Conservation (phyloP, 495 filamentous ascomycete genomes). For the Tuber microsphaerosporum region DNA sequence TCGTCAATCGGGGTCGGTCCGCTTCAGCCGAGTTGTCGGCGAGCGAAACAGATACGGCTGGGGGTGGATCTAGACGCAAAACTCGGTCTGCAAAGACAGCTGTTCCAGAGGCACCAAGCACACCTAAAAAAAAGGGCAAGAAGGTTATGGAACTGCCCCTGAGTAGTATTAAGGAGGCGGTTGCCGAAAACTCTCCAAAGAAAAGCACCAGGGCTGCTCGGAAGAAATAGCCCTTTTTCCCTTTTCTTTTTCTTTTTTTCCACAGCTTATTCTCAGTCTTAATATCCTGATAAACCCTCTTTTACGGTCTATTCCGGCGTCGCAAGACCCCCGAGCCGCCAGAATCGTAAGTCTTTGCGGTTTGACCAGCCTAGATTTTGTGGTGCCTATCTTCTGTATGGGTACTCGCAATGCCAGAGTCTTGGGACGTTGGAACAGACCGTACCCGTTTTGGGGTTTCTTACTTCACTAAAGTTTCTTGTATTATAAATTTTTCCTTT, state of each 20-base stretch:
- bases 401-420: too few species aligned
- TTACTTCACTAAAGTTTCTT: not conserved
- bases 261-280: not conserved
- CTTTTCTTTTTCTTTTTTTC: conserved; percentile 2
- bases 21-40: not conserved
- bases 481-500: conserved; percentile 3
- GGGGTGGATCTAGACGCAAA: conserved; percentile 2
- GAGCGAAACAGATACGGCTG: not conserved
- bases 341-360: too few species aligned
- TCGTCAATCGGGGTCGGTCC: conserved; percentile 4
- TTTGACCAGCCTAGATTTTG: too few species aligned
- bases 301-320: not conserved
- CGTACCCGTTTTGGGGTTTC: not conserved
- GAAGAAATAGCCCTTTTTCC: conserved; percentile 11
- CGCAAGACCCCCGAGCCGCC: too few species aligned
- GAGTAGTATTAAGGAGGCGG: conserved; percentile 28
- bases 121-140: conserved; percentile 11
- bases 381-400: too few species aligned
- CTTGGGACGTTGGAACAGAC: too few species aligned
- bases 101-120: conserved; percentile 12
- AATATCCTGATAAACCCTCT: not conserved
- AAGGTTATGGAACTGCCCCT: conserved; percentile 16
- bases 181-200: conserved; percentile 16
- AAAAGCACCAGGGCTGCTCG: conserved; percentile 20
- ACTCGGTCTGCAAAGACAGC: conserved; percentile 11